Evolutionary conservation across 2,329 filamentous ascomycete species (phyloP).

Genomic region (Trichoderma breve): DNA sequence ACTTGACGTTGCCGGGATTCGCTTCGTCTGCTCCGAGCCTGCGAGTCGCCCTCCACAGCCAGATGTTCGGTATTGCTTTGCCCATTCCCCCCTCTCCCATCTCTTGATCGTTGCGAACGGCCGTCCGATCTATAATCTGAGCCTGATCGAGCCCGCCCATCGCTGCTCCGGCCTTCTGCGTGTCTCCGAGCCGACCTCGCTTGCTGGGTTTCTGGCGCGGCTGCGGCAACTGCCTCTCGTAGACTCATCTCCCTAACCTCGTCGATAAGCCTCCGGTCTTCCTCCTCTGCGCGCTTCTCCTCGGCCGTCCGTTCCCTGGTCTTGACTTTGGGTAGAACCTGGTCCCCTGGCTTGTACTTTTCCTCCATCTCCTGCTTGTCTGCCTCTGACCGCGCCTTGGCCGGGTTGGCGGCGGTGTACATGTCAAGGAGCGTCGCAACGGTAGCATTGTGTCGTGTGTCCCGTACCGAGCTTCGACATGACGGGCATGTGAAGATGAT

Average conservation of each 20-base stretch:
- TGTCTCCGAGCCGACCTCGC: conserved; percentile 30
- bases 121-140: conserved; percentile 33
- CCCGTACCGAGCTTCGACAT: conserved; percentile 82
- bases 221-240: conserved; percentile 55
- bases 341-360: conserved; percentile 79
- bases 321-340: conserved; percentile 66
- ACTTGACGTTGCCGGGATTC: conserved; percentile 59
- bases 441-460: conserved; percentile 85
- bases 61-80: conserved; percentile 37
- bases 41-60: conserved; percentile 33
- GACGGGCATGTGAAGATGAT: conserved; percentile 81
- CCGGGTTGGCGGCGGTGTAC: conserved; percentile 77
- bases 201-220: background rate
- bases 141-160: conserved; percentile 33
- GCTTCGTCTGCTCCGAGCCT: conserved; percentile 39
- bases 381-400: conserved; percentile 62
- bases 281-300: conserved; percentile 57
- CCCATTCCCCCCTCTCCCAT: conserved; percentile 27
- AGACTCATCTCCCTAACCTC: conserved; percentile 73
- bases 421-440: conserved; percentile 89
- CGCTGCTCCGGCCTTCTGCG: conserved; percentile 34
- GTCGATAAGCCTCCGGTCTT: conserved; percentile 68
- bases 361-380: conserved; percentile 75
- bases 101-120: conserved; percentile 29
- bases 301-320: conserved; percentile 50